Evolutionary conservation across 441 rosid species (phyloP).

Genomic region (Theobroma grandiflorum): DNA sequence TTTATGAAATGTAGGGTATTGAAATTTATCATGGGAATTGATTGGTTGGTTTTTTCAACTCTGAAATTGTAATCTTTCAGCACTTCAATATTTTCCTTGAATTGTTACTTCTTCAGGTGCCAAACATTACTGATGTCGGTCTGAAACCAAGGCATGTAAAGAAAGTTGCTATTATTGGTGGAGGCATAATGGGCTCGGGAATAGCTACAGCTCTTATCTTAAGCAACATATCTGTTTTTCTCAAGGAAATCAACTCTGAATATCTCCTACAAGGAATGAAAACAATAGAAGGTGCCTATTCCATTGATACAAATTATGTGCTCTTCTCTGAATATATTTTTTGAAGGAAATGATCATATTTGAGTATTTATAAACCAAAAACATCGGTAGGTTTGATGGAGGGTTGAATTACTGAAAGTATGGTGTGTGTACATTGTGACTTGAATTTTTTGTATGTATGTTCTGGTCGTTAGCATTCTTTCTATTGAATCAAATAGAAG

Average conservation of each 20-base stretch:
- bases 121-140: constrained; percentile 80
- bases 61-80: background rate
- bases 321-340: background rate
- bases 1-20: constrained; percentile 1
- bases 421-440: background rate
- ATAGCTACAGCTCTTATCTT: constrained; percentile 82
- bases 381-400: background rate
- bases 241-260: constrained; percentile 88
- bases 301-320: constrained; percentile 12
- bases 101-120: constrained; percentile 63
- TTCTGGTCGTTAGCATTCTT: background rate
- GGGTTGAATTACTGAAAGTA: background rate
- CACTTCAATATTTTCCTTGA: background rate
- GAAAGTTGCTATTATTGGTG: constrained; percentile 96
- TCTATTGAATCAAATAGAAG: background rate
- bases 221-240: constrained; percentile 69
- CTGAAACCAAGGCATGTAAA: constrained; percentile 80
- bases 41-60: background rate
- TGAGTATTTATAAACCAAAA: background rate
- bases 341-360: background rate
- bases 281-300: constrained; percentile 72
- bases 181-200: constrained; percentile 99
- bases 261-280: constrained; percentile 84
- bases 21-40: background rate
- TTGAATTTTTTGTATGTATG: background rate